These are phyloP conservation scores for Myochromella boudieri DNA, from an alignment of 768 basidiomycete species.

Conservation along the genomic window DNA sequence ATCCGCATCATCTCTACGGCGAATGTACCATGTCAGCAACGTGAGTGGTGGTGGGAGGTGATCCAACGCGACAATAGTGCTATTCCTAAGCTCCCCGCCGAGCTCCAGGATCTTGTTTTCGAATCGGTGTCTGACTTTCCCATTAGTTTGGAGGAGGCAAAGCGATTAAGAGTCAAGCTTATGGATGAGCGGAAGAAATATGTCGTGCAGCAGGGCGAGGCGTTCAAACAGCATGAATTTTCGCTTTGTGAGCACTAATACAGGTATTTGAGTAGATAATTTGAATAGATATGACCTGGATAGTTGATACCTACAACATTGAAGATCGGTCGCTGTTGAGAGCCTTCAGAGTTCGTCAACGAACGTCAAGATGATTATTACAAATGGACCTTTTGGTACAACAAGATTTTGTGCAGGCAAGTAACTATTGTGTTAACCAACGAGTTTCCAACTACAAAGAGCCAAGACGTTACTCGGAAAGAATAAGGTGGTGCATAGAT, in stretches of 20 bases:
- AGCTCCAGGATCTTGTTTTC: conserved; percentile 15
- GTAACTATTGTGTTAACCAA: no score
- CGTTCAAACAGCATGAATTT: conserved; percentile 1
- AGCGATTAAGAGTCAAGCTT: conserved; percentile 18
- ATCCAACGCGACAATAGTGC: conserved; percentile 4
- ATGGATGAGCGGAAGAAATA: conserved; percentile 23
- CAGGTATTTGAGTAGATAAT: no score
- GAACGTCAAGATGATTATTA: no score
- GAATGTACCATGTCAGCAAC: conserved; percentile 24
- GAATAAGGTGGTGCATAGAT: neutral
- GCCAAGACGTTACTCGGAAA: no score
- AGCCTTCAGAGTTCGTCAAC: no score
- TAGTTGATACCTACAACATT: no score
- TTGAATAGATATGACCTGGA: no score
- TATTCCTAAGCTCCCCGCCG: conserved; percentile 17
- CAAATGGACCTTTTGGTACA: no score
- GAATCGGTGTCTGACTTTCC: conserved; percentile 17
- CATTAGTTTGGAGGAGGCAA: conserved; percentile 20
- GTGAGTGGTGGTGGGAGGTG: conserved; percentile 17
- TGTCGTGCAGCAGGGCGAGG: conserved; percentile 3
- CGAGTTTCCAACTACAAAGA: no score
- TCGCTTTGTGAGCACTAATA: conserved; percentile 20
- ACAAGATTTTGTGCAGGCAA: no score
- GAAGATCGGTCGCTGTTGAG: no score
- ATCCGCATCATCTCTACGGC: conserved; percentile 20